Conservation (phyloP, 225 moss, liverwort and hornwort species). For the Polytrichum commune region DNA sequence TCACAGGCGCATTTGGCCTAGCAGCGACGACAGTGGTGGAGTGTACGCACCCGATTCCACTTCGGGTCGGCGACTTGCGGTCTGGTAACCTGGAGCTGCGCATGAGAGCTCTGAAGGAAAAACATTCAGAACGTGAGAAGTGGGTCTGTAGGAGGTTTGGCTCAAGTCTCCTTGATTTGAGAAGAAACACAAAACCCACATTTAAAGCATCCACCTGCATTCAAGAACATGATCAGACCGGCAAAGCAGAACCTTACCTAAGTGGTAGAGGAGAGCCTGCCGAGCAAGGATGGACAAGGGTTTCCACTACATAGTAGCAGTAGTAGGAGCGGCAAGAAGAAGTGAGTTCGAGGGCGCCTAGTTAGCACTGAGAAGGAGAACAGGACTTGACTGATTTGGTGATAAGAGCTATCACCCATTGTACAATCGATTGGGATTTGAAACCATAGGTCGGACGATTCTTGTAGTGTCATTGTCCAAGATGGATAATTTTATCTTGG, state of each 20-base stretch:
- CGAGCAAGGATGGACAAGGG: not conserved
- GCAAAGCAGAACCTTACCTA: no score
- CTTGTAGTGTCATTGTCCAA: no score
- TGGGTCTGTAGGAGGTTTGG: constrained; percentile 4
- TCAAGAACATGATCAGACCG: not conserved
- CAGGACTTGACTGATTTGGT: constrained; percentile 14
- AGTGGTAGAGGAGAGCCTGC: not conserved
- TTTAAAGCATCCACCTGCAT: not conserved
- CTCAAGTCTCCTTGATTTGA: constrained; percentile 4
- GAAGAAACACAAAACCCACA: not conserved
- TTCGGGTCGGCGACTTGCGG: constrained; percentile 11
- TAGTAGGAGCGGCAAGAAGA: constrained; percentile 15
- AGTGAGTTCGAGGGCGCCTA: constrained; percentile 36
- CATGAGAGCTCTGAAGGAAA: not conserved
- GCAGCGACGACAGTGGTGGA: constrained; percentile 24
- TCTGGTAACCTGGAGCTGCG: not conserved
- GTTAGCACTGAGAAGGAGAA: constrained; percentile 16
- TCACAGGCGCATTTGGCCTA: constrained; percentile 27
- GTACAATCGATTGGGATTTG: constrained; percentile 1
- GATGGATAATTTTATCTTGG: no score
- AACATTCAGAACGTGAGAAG: not conserved
- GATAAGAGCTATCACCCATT: not conserved
- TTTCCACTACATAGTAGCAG: not conserved
- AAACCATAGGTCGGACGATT: not conserved
- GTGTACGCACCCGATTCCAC: constrained; percentile 39